Percentiles rank a stretch among this genome's conserved stretches.
These are phyloP conservation scores for Musa troglodytarum DNA, from an alignment of 176 grass and related monocot genomes.

Conservation along the genomic window DNA sequence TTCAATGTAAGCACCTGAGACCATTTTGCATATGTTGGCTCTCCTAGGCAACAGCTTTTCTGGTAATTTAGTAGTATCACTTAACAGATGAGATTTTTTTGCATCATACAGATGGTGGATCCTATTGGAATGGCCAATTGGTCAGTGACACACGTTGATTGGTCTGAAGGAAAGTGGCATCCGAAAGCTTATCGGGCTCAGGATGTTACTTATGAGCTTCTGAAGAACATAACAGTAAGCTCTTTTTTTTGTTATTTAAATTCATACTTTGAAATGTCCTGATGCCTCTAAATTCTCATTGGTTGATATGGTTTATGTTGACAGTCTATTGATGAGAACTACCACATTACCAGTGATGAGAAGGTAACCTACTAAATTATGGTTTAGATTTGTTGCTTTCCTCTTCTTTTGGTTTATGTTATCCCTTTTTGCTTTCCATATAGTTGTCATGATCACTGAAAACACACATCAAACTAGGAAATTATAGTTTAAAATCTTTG, in stretches of 20 bases:
- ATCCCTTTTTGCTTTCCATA: neutral
- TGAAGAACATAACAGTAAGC: conserved; percentile 89
- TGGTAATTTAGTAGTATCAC: conserved; percentile 13
- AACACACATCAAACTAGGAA: too few species aligned
- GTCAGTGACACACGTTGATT: conserved; percentile 95
- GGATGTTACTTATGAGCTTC: conserved; percentile 74
- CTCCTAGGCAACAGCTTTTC: conserved; percentile 8
- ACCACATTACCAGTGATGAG: conserved; percentile 81
- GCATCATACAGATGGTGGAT: conserved; percentile 62
- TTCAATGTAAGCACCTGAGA: conserved; percentile 58
- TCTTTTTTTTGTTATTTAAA: conserved; percentile 3
- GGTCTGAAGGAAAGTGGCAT: conserved; percentile 99
- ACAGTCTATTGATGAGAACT: conserved; percentile 69
- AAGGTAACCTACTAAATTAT: conserved; percentile 35
- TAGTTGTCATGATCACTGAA: neutral
- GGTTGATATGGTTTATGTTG: conserved; percentile 9
- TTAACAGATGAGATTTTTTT: neutral
- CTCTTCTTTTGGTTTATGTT: neutral
- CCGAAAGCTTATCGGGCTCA: conserved; percentile 66
- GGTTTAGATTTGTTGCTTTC: neutral
- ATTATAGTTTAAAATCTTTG: too few species aligned
- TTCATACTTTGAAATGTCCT: neutral
- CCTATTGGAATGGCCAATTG: conserved; percentile 88
- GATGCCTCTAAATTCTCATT: conserved; percentile 5
- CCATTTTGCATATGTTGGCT: conserved; percentile 8